A percentile compares a stretch with the other conserved stretches of the same genome.
phyloP scores from a whole-genome alignment of 176 grass and related monocot genomes.

The Tillandsia fasciculata region DNA sequence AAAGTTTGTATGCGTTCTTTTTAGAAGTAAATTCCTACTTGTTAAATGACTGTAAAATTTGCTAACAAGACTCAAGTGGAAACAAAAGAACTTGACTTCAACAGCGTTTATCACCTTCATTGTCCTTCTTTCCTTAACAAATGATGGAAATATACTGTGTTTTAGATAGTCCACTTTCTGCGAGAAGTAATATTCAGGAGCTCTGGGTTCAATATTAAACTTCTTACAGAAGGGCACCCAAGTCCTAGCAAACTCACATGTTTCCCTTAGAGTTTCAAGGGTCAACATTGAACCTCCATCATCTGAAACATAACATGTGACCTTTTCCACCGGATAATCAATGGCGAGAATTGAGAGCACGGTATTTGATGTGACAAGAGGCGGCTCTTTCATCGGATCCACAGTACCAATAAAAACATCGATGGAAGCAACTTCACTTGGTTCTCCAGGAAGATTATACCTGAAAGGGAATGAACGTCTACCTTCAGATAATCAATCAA shows the following conservation, averaged over 20 bases:
- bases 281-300: conserved; percentile 39
- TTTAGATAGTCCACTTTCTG: conserved; percentile 38
- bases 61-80: background rate
- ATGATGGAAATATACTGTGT: conserved; percentile 28
- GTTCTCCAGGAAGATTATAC: conserved; percentile 2
- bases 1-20: background rate
- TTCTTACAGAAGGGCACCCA: conserved; percentile 52
- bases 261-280: conserved; percentile 39
- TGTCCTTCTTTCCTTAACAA: conserved; percentile 48
- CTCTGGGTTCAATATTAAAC: conserved; percentile 41
- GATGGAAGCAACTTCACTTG: conserved; percentile 9
- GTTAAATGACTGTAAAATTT: too few relatives aligned
- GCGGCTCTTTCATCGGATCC: conserved; percentile 20
- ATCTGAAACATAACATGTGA: conserved; percentile 52
- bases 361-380: conserved; percentile 38
- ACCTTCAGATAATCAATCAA: background rate
- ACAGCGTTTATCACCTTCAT: conserved; percentile 34
- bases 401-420: conserved; percentile 42
- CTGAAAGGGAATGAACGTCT: background rate
- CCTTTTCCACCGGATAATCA: conserved; percentile 34
- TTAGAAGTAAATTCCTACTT: too few relatives aligned
- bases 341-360: conserved; percentile 47
- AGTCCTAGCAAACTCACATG: conserved; percentile 17
- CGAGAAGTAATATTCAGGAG: conserved; percentile 41
- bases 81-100: background rate